Conservation (phyloP, 257 asterid species). For the Prunella vulgaris region DNA sequence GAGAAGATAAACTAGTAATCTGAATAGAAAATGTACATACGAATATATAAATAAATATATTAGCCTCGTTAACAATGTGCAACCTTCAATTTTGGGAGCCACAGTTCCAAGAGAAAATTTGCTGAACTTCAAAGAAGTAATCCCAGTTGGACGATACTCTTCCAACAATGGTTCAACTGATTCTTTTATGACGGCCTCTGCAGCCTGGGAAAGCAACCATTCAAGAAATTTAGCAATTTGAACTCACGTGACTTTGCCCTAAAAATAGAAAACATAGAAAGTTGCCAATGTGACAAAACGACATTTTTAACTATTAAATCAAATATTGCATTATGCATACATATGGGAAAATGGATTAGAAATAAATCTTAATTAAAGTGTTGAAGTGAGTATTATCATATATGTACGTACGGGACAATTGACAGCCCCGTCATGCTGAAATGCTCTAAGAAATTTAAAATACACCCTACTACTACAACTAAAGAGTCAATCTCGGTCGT, state of each 20-base stretch:
- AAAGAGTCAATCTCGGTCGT: not conserved
- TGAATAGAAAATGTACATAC: constrained; percentile 1
- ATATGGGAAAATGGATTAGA: not conserved
- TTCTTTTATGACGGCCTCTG: constrained; percentile 87
- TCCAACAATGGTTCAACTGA: constrained; percentile 96
- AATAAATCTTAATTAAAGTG: not conserved
- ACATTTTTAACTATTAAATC: constrained; percentile 6
- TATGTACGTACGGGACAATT: not conserved
- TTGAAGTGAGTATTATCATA: not conserved
- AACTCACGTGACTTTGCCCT: constrained; percentile 12
- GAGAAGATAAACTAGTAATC: not conserved
- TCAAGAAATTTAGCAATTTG: constrained; percentile 7
- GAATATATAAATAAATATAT: not conserved
- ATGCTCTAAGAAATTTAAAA: not conserved
- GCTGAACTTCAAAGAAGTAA: constrained; percentile 80
- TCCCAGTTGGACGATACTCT: constrained; percentile 91
- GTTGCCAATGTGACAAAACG: constrained; percentile 3
- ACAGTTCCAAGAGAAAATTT: constrained; percentile 94
- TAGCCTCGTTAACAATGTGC: constrained; percentile 1
- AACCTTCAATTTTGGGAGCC: constrained; percentile 99
- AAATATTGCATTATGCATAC: not conserved
- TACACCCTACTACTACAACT: not conserved
- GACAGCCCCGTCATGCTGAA: not conserved
- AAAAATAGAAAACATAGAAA: not conserved
- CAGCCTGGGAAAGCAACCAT: constrained; percentile 65